A percentile compares a stretch with the other conserved stretches of the same genome.
Evolutionary conservation across 2,329 filamentous ascomycete genomes (phyloP).

Genomic region (Davidsoniella australis): DNA sequence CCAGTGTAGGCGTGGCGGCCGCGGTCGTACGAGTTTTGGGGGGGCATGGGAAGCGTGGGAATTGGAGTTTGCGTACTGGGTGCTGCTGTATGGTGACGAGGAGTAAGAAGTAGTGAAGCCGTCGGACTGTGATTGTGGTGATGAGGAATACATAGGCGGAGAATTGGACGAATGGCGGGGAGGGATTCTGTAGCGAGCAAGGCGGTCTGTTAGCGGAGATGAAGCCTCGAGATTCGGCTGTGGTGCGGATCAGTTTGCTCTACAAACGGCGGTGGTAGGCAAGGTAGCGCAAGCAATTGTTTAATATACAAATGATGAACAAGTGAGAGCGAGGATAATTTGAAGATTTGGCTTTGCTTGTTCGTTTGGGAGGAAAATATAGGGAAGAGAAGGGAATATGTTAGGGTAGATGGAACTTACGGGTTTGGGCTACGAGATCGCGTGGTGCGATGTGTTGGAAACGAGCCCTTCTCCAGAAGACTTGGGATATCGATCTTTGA

Average conservation of each 20-base stretch:
- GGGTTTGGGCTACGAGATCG: conserved; percentile 10
- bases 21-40: not conserved
- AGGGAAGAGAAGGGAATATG: not conserved
- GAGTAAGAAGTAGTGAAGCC: conserved; percentile 1
- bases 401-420: conserved; percentile 5
- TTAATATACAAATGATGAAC: no score
- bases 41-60: not conserved
- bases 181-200: not conserved
- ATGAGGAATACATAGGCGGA: conserved; percentile 10
- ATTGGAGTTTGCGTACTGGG: not conserved
- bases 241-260: not conserved
- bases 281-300: not conserved
- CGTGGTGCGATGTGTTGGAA: conserved; percentile 5
- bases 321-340: no score
- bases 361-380: not conserved
- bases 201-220: not conserved
- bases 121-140: conserved; percentile 8
- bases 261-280: not conserved
- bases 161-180: conserved; percentile 6
- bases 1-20: not conserved
- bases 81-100: conserved; percentile 1
- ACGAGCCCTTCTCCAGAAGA: conserved; percentile 9
- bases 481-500: conserved; percentile 10
- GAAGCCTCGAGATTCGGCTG: no score
- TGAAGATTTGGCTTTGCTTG: no score